These are phyloP conservation scores for Spergularia bocconei DNA, from an alignment of 148 eudicot species.

Conservation along the genomic window DNA sequence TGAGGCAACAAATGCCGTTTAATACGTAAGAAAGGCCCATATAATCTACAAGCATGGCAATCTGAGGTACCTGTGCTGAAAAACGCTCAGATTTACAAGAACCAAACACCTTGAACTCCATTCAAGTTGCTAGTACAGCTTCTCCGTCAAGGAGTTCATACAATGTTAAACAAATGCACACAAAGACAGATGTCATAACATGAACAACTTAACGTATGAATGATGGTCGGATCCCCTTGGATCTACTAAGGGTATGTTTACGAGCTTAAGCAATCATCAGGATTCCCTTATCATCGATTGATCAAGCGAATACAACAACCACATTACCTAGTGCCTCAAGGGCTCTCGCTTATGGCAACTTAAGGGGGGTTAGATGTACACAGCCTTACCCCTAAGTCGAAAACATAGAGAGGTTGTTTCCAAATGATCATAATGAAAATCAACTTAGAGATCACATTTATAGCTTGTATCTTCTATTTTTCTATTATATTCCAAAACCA, in stretches of 20 bases:
- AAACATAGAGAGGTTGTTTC: not conserved
- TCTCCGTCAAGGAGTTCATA: not conserved
- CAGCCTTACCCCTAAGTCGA: not conserved
- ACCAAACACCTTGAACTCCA: not conserved
- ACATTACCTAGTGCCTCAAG: not conserved
- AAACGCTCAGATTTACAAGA: not conserved
- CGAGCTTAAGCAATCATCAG: not conserved
- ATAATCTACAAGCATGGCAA: slow-evolving; percentile 18
- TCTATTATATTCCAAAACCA: too few species aligned
- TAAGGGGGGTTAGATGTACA: not conserved
- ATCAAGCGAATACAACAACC: not conserved
- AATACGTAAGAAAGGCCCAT: slow-evolving; percentile 23
- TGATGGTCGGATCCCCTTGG: not conserved
- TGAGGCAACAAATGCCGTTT: slow-evolving; percentile 7
- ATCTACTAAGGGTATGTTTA: not conserved
- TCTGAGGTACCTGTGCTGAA: slow-evolving; percentile 37
- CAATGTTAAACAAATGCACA: not conserved
- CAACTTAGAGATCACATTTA: not conserved
- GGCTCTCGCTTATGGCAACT: not conserved
- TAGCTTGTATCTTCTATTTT: not conserved
- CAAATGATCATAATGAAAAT: not conserved
- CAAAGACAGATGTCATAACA: not conserved
- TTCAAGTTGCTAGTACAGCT: slow-evolving; percentile 15
- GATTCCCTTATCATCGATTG: not conserved
- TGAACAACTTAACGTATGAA: not conserved